phyloP scores from a whole-genome alignment of 2,329 filamentous ascomycete genomes.

The Colletotrichum gigasporum region DNA sequence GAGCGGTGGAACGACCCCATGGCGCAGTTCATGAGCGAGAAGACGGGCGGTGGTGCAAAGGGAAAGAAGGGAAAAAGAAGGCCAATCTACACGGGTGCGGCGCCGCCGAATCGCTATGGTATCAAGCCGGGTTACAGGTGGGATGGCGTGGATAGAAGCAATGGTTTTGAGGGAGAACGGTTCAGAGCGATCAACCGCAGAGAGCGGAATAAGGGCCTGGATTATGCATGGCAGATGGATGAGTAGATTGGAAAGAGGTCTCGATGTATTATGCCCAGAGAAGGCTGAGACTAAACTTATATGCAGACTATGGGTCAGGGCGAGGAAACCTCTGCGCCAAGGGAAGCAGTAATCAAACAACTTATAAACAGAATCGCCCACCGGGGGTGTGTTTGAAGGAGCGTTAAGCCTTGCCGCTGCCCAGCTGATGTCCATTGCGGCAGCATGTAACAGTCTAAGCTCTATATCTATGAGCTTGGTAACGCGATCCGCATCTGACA shows the following conservation, averaged over 20 bases:
- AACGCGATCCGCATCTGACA: not conserved
- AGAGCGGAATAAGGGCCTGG: slow-evolving; percentile 79
- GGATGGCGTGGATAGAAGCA: slow-evolving; percentile 96
- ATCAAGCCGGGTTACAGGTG: slow-evolving; percentile 93
- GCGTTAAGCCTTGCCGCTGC: too few species aligned
- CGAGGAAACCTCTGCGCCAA: too few species aligned
- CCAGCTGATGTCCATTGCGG: not conserved
- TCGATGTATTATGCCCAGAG: too few species aligned
- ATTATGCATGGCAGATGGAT: slow-evolving; percentile 98
- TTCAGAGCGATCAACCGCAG: slow-evolving; percentile 87
- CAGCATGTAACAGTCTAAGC: not conserved
- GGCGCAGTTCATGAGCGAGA: slow-evolving; percentile 75
- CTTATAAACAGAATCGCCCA: too few species aligned
- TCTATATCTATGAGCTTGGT: slow-evolving; percentile 8
- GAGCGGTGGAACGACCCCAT: slow-evolving; percentile 96
- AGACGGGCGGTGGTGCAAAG: slow-evolving; percentile 44
- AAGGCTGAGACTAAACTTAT: too few species aligned
- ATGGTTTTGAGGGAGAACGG: slow-evolving; percentile 92
- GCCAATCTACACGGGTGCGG: slow-evolving; percentile 81
- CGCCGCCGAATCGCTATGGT: slow-evolving; percentile 90
- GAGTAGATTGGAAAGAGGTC: too few species aligned
- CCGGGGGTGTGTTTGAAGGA: too few species aligned
- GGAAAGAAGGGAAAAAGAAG: slow-evolving; percentile 49
- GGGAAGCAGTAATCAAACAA: too few species aligned
- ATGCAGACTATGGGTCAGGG: too few species aligned